phyloP scores from a whole-genome alignment of 768 basidiomycete species.

The Podaxis sp. region DNA sequence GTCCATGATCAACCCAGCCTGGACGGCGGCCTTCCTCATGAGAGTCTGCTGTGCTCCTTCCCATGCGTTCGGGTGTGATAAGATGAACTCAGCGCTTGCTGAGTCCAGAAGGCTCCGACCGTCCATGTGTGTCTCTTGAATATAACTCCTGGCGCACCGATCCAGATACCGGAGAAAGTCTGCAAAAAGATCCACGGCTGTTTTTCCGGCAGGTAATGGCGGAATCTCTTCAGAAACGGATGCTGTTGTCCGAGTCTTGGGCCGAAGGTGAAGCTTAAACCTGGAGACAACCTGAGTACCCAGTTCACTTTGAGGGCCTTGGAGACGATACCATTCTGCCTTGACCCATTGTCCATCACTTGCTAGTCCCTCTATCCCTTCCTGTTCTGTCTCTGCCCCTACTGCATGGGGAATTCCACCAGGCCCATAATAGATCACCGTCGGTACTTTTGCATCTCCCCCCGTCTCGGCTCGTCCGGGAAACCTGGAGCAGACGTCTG shows the following conservation, averaged over 20 bases:
- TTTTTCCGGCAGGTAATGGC: slow-evolving; percentile 30
- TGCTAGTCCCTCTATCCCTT: not conserved
- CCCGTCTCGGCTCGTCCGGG: slow-evolving; percentile 20
- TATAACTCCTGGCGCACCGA: slow-evolving; percentile 29
- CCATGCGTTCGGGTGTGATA: slow-evolving; percentile 54
- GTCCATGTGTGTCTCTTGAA: slow-evolving; percentile 32
- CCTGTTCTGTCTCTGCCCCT: not conserved
- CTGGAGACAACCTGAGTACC: not conserved
- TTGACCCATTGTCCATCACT: not conserved
- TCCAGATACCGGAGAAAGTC: slow-evolving; percentile 41
- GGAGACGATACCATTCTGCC: not conserved
- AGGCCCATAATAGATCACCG: not conserved
- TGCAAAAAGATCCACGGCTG: slow-evolving; percentile 29
- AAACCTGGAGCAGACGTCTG: slow-evolving; percentile 11
- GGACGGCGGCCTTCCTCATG: slow-evolving; percentile 42
- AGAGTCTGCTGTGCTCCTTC: slow-evolving; percentile 45
- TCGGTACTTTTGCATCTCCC: slow-evolving; percentile 32
- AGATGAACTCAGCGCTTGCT: slow-evolving; percentile 31
- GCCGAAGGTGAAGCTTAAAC: not conserved
- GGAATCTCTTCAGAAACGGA: slow-evolving; percentile 3
- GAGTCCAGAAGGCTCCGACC: slow-evolving; percentile 22
- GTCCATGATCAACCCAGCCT: slow-evolving; percentile 39
- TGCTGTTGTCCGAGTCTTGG: not conserved
- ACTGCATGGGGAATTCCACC: not conserved
- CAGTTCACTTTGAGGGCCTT: too few species aligned